Evolutionary conservation across 192 early-diverging fungal genomes (phyloP).

Genomic region (Phlyctochytrium planicorne): DNA sequence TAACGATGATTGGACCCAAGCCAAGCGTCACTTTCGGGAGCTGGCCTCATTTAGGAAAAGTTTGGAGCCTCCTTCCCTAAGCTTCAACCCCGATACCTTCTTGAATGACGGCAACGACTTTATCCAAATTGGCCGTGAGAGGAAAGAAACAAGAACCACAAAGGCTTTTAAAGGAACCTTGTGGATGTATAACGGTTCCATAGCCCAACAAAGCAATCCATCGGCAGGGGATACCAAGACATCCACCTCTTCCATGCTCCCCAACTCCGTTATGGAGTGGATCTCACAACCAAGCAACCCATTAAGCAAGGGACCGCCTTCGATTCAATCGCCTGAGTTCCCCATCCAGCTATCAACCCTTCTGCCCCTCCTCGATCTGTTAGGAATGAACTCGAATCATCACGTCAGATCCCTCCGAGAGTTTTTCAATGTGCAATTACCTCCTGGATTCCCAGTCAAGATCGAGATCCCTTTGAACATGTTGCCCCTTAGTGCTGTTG

Average conservation of each 20-base stretch:
- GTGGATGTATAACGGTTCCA: conserved; percentile 47
- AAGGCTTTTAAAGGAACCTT: conserved; percentile 38
- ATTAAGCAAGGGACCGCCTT: conserved; percentile 9
- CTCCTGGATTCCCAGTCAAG: conserved; percentile 49
- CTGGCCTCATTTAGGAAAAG: conserved; percentile 33
- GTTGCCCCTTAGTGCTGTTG: conserved; percentile 36
- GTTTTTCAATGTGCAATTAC: conserved; percentile 42
- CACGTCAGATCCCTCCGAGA: conserved; percentile 40
- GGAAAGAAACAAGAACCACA: conserved; percentile 8
- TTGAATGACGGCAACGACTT: not conserved
- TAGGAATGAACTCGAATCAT: conserved; percentile 40
- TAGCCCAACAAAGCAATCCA: not conserved
- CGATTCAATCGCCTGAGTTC: conserved; percentile 33
- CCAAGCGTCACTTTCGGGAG: conserved; percentile 20
- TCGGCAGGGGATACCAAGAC: not conserved
- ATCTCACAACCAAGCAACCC: conserved; percentile 9
- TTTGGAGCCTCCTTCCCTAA: conserved; percentile 36
- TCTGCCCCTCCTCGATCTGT: conserved; percentile 39
- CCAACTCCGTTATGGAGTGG: not conserved
- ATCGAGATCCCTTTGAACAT: conserved; percentile 49
- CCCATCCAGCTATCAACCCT: conserved; percentile 39
- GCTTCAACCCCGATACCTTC: not conserved
- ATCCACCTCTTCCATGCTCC: not conserved
- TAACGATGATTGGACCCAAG: conserved; percentile 10
- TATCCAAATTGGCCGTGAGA: conserved; percentile 34